Evolutionary conservation across 352 stramenopile species (phyloP).

Genomic region (Thalassiosira mediterranea): DNA sequence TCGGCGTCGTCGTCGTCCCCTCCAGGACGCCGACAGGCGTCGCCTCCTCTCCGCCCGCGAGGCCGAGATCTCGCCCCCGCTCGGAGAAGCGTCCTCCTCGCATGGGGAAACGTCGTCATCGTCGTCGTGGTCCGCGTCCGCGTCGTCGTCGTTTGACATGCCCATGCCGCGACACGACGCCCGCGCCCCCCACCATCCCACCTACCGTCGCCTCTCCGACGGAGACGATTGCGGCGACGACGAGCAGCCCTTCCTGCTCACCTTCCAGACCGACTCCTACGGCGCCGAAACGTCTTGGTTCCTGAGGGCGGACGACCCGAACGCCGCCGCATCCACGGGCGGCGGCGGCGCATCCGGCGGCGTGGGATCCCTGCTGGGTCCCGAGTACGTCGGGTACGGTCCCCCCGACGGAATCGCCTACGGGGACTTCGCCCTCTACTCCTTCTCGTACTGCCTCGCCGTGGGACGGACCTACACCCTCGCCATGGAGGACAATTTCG

Average conservation of each 20-base stretch:
- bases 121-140: no score
- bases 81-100: no score
- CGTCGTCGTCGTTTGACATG: no score
- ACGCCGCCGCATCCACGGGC: neutral
- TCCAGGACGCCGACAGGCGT: no score
- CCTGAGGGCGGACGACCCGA: neutral
- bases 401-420: conserved; percentile 32
- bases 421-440: conserved; percentile 50
- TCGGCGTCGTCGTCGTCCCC: no score
- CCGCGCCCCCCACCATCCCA: neutral
- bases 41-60: no score
- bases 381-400: conserved; percentile 30
- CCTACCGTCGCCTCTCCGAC: conserved; percentile 8
- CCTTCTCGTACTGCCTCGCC: conserved; percentile 39
- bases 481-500: conserved; percentile 55
- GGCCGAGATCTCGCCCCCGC: no score
- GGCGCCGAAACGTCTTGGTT: conserved; percentile 56
- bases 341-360: no score
- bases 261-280: conserved; percentile 53
- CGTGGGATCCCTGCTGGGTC: no score
- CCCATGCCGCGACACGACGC: no score
- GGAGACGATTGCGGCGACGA: conserved; percentile 8
- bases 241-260: conserved; percentile 38
- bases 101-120: no score
- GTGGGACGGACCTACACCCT: conserved; percentile 35